phyloP scores from a whole-genome alignment of 1,284 basidiomycete species.

The Spongispora temasekensis region DNA sequence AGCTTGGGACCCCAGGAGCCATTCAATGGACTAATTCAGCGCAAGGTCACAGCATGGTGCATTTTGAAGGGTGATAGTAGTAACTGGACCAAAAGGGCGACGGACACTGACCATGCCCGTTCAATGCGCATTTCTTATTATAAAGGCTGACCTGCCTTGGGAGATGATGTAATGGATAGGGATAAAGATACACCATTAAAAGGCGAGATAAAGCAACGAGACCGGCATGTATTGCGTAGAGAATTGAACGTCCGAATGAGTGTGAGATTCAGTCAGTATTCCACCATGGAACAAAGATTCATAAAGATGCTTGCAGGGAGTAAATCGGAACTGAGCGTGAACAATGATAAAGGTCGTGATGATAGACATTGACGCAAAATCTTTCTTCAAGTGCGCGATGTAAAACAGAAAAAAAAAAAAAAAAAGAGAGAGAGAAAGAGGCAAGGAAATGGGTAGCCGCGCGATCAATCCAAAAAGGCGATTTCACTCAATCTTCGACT shows the following conservation, averaged over 20 bases:
- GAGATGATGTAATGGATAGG: background rate
- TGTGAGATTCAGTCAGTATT: constrained; percentile 13
- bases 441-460: background rate
- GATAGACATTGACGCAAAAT: constrained; percentile 4
- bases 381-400: constrained; percentile 2
- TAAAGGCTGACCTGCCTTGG: too few relatives aligned
- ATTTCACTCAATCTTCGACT: constrained; percentile 65
- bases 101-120: too few relatives aligned
- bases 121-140: too few relatives aligned
- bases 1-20: too few relatives aligned
- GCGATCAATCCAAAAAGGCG: constrained; percentile 57
- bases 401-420: too few relatives aligned
- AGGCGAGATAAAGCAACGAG: background rate
- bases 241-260: constrained; percentile 23
- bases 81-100: too few relatives aligned
- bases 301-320: constrained; percentile 9
- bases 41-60: too few relatives aligned
- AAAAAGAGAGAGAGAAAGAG: background rate
- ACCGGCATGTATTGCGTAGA: background rate
- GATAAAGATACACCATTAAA: constrained; percentile 10
- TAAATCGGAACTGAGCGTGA: background rate
- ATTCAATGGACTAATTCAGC: too few relatives aligned
- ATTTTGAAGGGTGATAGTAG: too few relatives aligned
- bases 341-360: constrained; percentile 1
- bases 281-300: constrained; percentile 4